Evolutionary conservation across 108 stramenopile species (phyloP).

Genomic region (Fragilariopsis cylindrus): DNA sequence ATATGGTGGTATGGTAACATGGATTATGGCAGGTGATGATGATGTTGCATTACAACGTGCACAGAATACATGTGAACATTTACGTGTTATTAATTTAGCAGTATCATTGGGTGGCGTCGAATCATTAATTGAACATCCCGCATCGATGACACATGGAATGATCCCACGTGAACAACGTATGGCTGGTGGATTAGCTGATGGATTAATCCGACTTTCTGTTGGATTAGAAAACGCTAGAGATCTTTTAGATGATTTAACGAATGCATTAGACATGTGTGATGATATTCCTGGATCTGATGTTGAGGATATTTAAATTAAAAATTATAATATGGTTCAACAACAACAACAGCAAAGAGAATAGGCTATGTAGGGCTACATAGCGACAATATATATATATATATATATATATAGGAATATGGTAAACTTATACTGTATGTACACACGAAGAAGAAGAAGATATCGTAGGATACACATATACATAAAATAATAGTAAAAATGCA

Average conservation of each 20-base stretch:
- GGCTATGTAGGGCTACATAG: too few relatives aligned
- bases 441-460: too few relatives aligned
- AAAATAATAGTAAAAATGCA: too few relatives aligned
- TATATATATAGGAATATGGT: too few relatives aligned
- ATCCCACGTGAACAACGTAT: slow-evolving; percentile 73
- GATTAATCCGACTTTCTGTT: slow-evolving; percentile 74
- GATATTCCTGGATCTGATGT: slow-evolving; percentile 6
- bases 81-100: slow-evolving; percentile 71
- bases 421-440: too few relatives aligned
- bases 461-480: too few relatives aligned
- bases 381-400: too few relatives aligned
- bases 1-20: slow-evolving; percentile 73
- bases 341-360: neutral
- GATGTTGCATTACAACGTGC: slow-evolving; percentile 53
- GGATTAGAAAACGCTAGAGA: slow-evolving; percentile 76
- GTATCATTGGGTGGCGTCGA: slow-evolving; percentile 85
- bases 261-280: slow-evolving; percentile 46
- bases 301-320: neutral
- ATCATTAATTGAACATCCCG: slow-evolving; percentile 74
- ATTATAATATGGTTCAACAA: neutral
- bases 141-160: slow-evolving; percentile 85
- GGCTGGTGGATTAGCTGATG: slow-evolving; percentile 68
- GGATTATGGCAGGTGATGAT: slow-evolving; percentile 59
- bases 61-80: slow-evolving; percentile 45
- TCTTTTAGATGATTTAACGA: slow-evolving; percentile 68